Conservation (phyloP, 2,329 filamentous ascomycete genomes). For the Colletotrichum sp. region DNA sequence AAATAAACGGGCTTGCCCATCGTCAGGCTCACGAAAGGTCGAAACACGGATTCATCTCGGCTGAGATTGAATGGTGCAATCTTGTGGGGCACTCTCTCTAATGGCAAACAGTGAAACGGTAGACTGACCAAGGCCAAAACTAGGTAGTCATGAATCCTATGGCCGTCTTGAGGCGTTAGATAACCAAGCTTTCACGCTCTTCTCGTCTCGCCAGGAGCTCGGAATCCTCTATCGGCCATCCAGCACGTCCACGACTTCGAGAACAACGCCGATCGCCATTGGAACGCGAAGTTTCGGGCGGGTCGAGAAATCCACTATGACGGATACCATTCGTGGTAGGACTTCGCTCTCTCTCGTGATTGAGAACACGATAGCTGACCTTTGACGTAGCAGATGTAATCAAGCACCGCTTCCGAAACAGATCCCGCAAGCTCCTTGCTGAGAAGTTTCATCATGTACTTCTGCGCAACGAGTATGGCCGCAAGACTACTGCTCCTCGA, state of each 20-base stretch:
- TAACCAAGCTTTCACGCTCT: background rate
- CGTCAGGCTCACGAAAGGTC: fast-evolving
- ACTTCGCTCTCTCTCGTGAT: background rate
- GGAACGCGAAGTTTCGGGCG: background rate
- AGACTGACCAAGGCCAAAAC: background rate
- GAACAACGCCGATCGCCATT: background rate
- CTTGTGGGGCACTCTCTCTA: background rate
- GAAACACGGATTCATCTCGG: too few species aligned
- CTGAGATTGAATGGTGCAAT: too few species aligned
- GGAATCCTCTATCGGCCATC: background rate
- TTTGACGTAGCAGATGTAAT: background rate
- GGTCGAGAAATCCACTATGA: background rate
- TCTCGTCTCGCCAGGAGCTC: background rate
- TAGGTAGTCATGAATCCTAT: background rate
- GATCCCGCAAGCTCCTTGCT: background rate
- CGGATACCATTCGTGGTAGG: background rate
- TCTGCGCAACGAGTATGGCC: background rate
- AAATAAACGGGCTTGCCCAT: background rate
- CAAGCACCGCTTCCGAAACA: background rate
- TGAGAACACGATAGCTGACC: background rate
- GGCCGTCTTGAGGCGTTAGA: background rate
- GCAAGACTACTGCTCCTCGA: background rate
- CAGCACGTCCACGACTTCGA: background rate
- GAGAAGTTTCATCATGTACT: background rate
- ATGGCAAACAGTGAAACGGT: background rate